Conservation (phyloP, 139 green algal genomes). For the Tetradesmus lagerheimii region DNA sequence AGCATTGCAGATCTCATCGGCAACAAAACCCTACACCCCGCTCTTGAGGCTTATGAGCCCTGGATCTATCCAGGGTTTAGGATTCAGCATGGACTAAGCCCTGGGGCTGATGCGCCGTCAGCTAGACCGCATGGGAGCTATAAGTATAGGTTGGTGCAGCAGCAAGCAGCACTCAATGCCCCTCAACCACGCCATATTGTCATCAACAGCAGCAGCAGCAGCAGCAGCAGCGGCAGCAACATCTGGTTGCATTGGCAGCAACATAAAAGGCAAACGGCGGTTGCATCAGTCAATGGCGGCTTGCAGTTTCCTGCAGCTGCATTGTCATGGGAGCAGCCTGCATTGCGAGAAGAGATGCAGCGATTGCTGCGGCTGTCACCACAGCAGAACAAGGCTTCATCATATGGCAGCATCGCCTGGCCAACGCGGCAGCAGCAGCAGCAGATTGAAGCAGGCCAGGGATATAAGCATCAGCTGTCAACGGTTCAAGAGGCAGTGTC, state of each 20-base stretch:
- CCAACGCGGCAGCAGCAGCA: neutral
- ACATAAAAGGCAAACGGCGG: too few species aligned
- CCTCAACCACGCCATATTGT: neutral
- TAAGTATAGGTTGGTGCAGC: neutral
- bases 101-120: neutral
- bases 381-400: neutral
- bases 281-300: too few species aligned
- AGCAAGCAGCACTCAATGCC: neutral
- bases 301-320: neutral
- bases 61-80: neutral
- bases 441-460: neutral
- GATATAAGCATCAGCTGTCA: neutral
- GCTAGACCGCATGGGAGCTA: neutral
- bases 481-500: neutral
- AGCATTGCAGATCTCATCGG: neutral
- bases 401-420: neutral
- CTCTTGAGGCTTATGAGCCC: neutral
- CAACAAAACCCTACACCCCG: neutral
- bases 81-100: neutral
- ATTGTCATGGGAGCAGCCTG: neutral
- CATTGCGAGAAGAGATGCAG: neutral
- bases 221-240: neutral
- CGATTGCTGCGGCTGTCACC: neutral
- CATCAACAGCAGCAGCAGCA: neutral
- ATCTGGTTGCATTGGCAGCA: too few species aligned